These are phyloP conservation scores for Teratosphaeria gauchensis DNA, from an alignment of 2,329 filamentous ascomycete species.

Conservation along the genomic window DNA sequence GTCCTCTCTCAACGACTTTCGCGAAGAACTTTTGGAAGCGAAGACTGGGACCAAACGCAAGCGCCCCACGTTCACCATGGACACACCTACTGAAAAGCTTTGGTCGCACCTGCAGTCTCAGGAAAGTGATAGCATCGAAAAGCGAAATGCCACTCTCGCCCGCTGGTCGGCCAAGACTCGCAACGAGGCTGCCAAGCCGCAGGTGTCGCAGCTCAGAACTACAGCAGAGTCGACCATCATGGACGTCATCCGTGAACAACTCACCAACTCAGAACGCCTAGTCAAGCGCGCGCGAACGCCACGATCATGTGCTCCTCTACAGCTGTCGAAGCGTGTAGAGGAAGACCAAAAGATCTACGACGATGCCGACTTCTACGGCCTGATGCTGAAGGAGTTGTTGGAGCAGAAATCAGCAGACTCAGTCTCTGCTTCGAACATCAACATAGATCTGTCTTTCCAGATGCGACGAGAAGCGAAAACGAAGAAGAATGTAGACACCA, in stretches of 20 bases:
- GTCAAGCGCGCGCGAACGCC: constrained; percentile 60
- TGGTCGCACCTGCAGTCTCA: constrained; percentile 62
- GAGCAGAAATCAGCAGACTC: constrained; percentile 64
- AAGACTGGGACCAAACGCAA: constrained; percentile 53
- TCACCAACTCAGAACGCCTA: constrained; percentile 56
- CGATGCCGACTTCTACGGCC: constrained; percentile 89
- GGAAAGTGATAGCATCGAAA: constrained; percentile 50
- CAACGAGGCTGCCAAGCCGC: constrained; percentile 38
- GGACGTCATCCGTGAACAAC: constrained; percentile 58
- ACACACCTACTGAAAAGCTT: constrained; percentile 54
- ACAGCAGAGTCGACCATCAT: constrained; percentile 52
- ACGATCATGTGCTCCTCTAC: constrained; percentile 65
- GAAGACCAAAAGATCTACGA: constrained; percentile 67
- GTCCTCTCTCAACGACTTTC: constrained; percentile 66
- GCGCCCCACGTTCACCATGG: constrained; percentile 38
- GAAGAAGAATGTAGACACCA: constrained; percentile 78
- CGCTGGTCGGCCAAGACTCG: constrained; percentile 84
- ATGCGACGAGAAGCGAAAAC: constrained; percentile 69
- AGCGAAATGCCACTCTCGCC: constrained; percentile 65
- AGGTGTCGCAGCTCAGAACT: background rate
- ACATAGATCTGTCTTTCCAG: constrained; percentile 29
- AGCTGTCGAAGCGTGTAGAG: constrained; percentile 37
- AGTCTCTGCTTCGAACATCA: constrained; percentile 31
- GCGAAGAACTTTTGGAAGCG: constrained; percentile 48
- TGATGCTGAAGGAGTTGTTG: constrained; percentile 84